Base-by-base conservation (phyloP, 345 rosid genomes). In the Brassica carinata region DNA sequence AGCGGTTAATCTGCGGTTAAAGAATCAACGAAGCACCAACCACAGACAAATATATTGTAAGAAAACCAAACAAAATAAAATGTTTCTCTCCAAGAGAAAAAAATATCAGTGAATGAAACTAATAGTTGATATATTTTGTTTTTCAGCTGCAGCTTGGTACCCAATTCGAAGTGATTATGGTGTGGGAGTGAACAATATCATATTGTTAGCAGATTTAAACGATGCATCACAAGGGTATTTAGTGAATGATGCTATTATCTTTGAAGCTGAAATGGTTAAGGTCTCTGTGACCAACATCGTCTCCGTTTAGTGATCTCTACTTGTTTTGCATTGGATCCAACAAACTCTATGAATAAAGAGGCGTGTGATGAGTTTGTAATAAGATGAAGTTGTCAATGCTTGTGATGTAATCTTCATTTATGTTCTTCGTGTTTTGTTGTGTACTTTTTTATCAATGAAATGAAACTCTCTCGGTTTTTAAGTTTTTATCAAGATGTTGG, bases 211-310 rank as follows among this genome's bases (percentile, higher is more conserved):
- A 4, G 79, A 70, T 1, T 74, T 84, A 36, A 48, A 33, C 0
- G 71, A 82, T 48, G 1, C 77, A 30, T 76, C 80, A 5, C 76
- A 83, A 66, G 89, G 87, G 10, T 86, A 72, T 63, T 23, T 80
- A 15, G 48, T 76, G 72, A 62, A 73, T 62, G 86, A 85, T 77
- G 63, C 74, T 3, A 73, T 86, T 58, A 76, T 84, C 73, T 79
- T 85, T 73, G 86, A 84, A 86, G 86, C 81, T 69, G 80, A 78
- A 64, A 65, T 79, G 61, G 64, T 69, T 34, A 72, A 79, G 61
- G 27, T 79, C 57, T 76, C 83, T 34, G 77, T 75, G 23, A 72
- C 82, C 33, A 82, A 73, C 31, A 55, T 55, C 62, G 62, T 17
- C 26, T 55, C 62, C 4, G 26, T 17, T 17, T 55, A 55, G 4